These are phyloP conservation scores for Coix lacrymajobi DNA, from an alignment of 176 grass and related monocot genomes.

Conservation along the genomic window DNA sequence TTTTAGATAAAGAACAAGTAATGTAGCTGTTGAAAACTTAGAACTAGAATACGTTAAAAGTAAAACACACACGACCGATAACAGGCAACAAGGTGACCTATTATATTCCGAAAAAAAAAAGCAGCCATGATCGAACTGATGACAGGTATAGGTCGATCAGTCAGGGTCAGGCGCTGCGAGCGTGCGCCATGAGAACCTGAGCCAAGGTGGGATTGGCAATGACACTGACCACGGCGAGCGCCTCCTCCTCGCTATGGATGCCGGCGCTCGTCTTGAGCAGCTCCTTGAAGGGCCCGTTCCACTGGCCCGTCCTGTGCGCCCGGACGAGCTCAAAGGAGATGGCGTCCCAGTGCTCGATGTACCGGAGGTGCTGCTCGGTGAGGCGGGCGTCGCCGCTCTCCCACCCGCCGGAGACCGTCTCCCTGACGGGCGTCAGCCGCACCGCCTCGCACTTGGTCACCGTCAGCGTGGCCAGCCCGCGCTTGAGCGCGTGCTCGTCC, in stretches of 20 bases:
- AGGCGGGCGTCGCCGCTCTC: background rate
- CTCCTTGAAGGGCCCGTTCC: background rate
- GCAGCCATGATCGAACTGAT: too few species aligned
- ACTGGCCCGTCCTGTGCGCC: background rate
- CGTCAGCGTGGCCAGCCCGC: background rate
- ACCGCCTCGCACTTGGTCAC: background rate
- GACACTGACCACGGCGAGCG: background rate
- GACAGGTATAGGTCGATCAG: too few species aligned
- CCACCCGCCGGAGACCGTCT: background rate
- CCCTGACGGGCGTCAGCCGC: background rate
- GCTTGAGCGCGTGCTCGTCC: background rate
- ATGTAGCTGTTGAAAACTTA: too few species aligned
- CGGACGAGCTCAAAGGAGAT: background rate
- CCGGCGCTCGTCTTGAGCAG: background rate
- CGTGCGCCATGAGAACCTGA: background rate
- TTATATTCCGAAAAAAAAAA: too few species aligned
- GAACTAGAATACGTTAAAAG: too few species aligned
- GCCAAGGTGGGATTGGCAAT: background rate
- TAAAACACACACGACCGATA: too few species aligned
- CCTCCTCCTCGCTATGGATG: background rate
- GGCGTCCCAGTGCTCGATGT: slow-evolving; percentile 23
- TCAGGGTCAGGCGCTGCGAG: background rate
- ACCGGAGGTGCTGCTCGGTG: background rate
- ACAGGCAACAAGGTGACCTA: too few species aligned
- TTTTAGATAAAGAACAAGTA: too few species aligned